A percentile compares a stretch with the other conserved stretches of the same genome.
These are phyloP conservation scores for Baeospora myosura DNA, from an alignment of 1,284 basidiomycete genomes.

Conservation along the genomic window DNA sequence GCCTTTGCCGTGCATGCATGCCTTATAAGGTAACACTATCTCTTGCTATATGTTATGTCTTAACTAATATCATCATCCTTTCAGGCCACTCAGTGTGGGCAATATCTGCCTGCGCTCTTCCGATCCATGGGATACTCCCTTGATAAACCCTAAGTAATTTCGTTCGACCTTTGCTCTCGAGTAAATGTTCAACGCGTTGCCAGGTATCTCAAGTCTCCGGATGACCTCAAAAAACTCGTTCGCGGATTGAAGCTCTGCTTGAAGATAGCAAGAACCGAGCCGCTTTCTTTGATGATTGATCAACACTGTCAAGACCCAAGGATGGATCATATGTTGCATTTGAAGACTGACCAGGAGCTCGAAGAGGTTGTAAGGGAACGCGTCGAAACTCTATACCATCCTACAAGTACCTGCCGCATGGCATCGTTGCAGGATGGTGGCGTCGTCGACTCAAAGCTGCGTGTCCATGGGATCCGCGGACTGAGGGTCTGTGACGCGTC, in stretches of 20 bases:
- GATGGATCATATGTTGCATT: slow-evolving; percentile 37
- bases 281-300: slow-evolving; percentile 43
- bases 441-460: slow-evolving; percentile 17
- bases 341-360: slow-evolving; percentile 36
- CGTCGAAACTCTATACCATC: slow-evolving; percentile 54
- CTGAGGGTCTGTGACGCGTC: slow-evolving; percentile 57
- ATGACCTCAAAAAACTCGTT: slow-evolving; percentile 48
- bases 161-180: not conserved
- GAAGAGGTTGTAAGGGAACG: slow-evolving; percentile 36
- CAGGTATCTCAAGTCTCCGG: slow-evolving; percentile 50
- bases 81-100: slow-evolving; percentile 33
- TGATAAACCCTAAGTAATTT: slow-evolving; percentile 35
- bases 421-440: slow-evolving; percentile 26
- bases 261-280: slow-evolving; percentile 42
- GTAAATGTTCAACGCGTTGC: not conserved
- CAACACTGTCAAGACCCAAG: slow-evolving; percentile 26
- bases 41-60: not conserved
- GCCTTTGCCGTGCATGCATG: slow-evolving; percentile 33
- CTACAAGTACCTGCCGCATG: slow-evolving; percentile 45
- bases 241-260: slow-evolving; percentile 45
- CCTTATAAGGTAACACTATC: slow-evolving; percentile 27
- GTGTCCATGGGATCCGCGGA: slow-evolving; percentile 26
- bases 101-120: slow-evolving; percentile 29
- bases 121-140: slow-evolving; percentile 32
- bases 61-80: not conserved